phyloP scores from a whole-genome alignment of 331 rosid genomes.

The Quercus phellos region DNA sequence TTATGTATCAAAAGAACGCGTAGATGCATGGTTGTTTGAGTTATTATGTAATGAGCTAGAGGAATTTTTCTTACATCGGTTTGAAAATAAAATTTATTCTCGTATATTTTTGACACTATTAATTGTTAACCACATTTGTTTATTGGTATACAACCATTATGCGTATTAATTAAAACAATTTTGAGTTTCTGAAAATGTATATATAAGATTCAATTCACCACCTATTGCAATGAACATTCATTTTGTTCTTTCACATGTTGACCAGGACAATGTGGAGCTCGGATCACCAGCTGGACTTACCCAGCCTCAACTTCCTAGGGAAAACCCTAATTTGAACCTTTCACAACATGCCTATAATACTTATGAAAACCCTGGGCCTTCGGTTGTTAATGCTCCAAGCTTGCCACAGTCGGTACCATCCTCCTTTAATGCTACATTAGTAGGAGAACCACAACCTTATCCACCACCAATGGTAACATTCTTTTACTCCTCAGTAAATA shows the following conservation, averaged over 20 bases:
- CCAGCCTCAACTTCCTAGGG: not conserved
- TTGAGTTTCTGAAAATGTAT: not conserved
- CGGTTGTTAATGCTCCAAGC: not conserved
- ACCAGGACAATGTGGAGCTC: not conserved
- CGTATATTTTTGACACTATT: too few species aligned
- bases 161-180: not conserved
- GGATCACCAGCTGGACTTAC: not conserved
- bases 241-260: not conserved
- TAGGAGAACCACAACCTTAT: not conserved
- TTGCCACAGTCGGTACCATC: not conserved
- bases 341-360: not conserved
- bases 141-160: not conserved
- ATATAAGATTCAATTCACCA: not conserved
- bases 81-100: too few species aligned
- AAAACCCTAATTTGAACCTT: not conserved
- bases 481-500: not conserved
- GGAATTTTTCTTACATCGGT: too few species aligned
- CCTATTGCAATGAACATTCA: not conserved
- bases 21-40: too few species aligned
- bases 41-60: too few species aligned
- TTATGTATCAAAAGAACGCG: too few species aligned
- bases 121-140: too few species aligned
- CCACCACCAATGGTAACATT: conserved; percentile 4
- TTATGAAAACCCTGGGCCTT: not conserved
- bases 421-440: not conserved